These are phyloP conservation scores for Yamadazyma akitaensis DNA, from an alignment of 805 yeast species.

Conservation along the genomic window DNA sequence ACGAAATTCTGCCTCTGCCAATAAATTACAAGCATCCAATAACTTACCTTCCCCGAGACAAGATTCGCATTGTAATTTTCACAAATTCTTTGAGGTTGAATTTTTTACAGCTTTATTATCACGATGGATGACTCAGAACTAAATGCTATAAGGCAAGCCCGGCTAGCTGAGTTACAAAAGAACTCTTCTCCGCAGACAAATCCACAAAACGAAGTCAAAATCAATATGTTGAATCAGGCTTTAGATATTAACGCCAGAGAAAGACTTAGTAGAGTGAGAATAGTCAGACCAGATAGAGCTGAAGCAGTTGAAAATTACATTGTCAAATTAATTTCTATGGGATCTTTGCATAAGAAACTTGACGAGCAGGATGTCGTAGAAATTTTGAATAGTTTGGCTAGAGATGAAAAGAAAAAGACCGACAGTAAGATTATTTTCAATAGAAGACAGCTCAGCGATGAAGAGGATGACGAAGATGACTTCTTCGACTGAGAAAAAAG, in stretches of 20 bases:
- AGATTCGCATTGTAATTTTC: neutral
- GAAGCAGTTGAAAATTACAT: conserved; percentile 81
- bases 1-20: too few relatives aligned
- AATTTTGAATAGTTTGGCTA: conserved; percentile 76
- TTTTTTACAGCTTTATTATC: neutral
- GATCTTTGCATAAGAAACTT: conserved; percentile 72
- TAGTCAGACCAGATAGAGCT: conserved; percentile 91
- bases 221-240: conserved; percentile 56
- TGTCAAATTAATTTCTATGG: conserved; percentile 67
- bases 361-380: conserved; percentile 79
- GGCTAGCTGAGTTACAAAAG: conserved; percentile 77
- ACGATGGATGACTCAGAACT: conserved; percentile 83
- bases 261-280: conserved; percentile 76
- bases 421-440: conserved; percentile 63
- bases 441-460: conserved; percentile 37
- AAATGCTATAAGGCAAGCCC: conserved; percentile 89
- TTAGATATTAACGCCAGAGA: conserved; percentile 84
- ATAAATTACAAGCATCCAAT: too few relatives aligned
- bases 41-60: neutral
- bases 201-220: conserved; percentile 38
- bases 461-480: conserved; percentile 32
- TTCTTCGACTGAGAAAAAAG: conserved; percentile 24
- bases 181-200: conserved; percentile 25
- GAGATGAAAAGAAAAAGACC: conserved; percentile 55
- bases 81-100: neutral